A percentile compares a stretch with the other conserved stretches of the same genome.
Conservation (phyloP, 2,329 filamentous ascomycete genomes). For the Curvularia sp. region DNA sequence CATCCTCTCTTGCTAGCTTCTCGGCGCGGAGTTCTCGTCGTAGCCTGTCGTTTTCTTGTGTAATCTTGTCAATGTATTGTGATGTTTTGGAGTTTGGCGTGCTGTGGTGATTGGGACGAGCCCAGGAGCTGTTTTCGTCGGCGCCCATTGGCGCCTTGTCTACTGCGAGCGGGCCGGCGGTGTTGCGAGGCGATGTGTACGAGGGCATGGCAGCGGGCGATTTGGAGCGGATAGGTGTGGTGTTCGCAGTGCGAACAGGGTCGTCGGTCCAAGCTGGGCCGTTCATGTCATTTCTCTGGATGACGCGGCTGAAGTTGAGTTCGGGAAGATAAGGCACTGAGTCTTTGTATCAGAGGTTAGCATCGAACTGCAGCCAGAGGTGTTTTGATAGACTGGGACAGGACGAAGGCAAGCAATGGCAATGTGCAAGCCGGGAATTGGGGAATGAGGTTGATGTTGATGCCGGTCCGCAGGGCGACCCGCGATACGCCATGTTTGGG, state of each 20-base stretch:
- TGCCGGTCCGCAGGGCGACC: conserved; percentile 17
- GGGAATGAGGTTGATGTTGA: conserved; percentile 31
- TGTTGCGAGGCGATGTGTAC: conserved; percentile 41
- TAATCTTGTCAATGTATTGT: conserved; percentile 74
- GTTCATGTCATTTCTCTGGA: conserved; percentile 44
- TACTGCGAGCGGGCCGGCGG: conserved; percentile 43
- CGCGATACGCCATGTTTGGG: conserved; percentile 35
- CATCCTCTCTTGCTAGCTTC: conserved; percentile 66
- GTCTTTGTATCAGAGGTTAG: conserved; percentile 20
- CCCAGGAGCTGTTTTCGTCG: conserved; percentile 38
- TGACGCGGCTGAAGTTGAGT: conserved; percentile 25
- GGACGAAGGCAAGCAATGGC: conserved; percentile 10
- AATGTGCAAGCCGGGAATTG: not conserved
- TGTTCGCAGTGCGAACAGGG: conserved; percentile 23
- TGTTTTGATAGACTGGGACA: conserved; percentile 3
- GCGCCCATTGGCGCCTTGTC: conserved; percentile 37
- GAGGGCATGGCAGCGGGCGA: conserved; percentile 36
- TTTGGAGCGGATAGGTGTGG: conserved; percentile 22
- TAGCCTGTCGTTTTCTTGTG: conserved; percentile 79
- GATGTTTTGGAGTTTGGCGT: conserved; percentile 47
- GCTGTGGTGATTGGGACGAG: conserved; percentile 39
- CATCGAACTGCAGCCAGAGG: conserved; percentile 26
- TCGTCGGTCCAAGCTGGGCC: conserved; percentile 28
- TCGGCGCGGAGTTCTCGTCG: conserved; percentile 67
- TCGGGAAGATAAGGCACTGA: conserved; percentile 34